Evolutionary conservation across 805 yeast species (phyloP).

Genomic region (Lachancea sp.): DNA sequence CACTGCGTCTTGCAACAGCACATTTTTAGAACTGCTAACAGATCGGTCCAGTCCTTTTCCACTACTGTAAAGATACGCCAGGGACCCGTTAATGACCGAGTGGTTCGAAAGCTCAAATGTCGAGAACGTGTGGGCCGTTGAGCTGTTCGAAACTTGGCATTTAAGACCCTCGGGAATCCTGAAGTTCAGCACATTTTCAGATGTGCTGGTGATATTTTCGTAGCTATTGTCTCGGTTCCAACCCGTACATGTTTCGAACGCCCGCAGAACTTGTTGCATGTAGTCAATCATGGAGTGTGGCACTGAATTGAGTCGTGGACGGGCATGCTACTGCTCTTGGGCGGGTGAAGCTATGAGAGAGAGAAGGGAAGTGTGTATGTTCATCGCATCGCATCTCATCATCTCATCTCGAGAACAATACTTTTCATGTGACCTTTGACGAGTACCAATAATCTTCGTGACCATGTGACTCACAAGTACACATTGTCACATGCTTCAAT

Average conservation of each 20-base stretch:
- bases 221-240: conserved; percentile 81
- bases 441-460: no score
- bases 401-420: no score
- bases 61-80: conserved; percentile 68
- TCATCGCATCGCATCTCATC: not conserved
- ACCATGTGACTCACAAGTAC: no score
- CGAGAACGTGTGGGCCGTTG: conserved; percentile 65
- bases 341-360: no score
- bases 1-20: conserved; percentile 60
- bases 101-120: conserved; percentile 62
- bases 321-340: not conserved
- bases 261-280: conserved; percentile 78
- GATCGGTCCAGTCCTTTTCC: conserved; percentile 50
- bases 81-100: conserved; percentile 66
- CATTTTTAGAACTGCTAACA: conserved; percentile 40
- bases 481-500: no score
- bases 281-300: conserved; percentile 54
- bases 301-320: not conserved
- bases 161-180: conserved; percentile 59
- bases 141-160: conserved; percentile 60
- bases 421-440: no score
- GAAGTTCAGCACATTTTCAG: conserved; percentile 65
- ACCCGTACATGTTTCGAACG: conserved; percentile 60
- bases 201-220: conserved; percentile 66
- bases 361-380: no score